Percentiles rank a stretch among this genome's conserved stretches.
phyloP scores from a whole-genome alignment of 1,284 basidiomycete species.

The Cutaneotrichosporon cutaneum region DNA sequence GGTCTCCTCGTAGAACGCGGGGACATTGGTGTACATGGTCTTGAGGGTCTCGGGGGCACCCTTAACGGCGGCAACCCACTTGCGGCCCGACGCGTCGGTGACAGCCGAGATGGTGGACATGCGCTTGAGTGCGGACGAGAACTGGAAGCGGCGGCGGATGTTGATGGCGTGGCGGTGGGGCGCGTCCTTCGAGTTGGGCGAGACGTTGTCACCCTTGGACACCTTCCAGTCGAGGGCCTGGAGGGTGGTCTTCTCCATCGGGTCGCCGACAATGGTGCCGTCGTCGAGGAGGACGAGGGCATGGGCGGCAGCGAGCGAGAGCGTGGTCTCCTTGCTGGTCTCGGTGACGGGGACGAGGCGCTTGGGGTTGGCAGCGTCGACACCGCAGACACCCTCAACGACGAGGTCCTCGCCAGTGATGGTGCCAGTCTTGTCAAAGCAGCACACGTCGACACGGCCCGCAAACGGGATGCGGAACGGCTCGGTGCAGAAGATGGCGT shows the following conservation, averaged over 20 bases:
- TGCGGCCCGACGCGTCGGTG: conserved; percentile 43
- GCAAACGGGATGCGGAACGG: conserved; percentile 94
- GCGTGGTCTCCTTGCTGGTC: conserved; percentile 71
- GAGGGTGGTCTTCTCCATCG: conserved; percentile 97
- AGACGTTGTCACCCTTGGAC: conserved; percentile 69
- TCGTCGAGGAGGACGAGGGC: conserved; percentile 87
- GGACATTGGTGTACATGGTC: conserved; percentile 71
- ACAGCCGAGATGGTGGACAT: conserved; percentile 89
- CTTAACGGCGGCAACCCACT: conserved; percentile 68
- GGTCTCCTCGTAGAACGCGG: conserved; percentile 80
- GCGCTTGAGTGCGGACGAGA: conserved; percentile 90
- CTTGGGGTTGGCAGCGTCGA: conserved; percentile 63
- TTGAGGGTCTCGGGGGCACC: conserved; percentile 94
- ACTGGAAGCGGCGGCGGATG: conserved; percentile 89
- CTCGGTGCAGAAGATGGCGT: conserved; percentile 93
- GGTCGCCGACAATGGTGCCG: conserved; percentile 91
- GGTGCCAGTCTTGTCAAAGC: conserved; percentile 97
- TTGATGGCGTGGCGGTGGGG: conserved; percentile 64
- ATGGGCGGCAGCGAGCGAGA: conserved; percentile 90
- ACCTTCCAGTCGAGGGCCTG: conserved; percentile 90
- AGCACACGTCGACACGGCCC: conserved; percentile 91
- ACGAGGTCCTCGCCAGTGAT: conserved; percentile 95
- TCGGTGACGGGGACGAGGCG: conserved; percentile 77
- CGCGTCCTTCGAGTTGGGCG: conserved; percentile 60
- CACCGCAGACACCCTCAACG: conserved; percentile 83